Evolutionary conservation across 345 rosid genomes (phyloP).

Genomic region (Pelargonium nanum): DNA sequence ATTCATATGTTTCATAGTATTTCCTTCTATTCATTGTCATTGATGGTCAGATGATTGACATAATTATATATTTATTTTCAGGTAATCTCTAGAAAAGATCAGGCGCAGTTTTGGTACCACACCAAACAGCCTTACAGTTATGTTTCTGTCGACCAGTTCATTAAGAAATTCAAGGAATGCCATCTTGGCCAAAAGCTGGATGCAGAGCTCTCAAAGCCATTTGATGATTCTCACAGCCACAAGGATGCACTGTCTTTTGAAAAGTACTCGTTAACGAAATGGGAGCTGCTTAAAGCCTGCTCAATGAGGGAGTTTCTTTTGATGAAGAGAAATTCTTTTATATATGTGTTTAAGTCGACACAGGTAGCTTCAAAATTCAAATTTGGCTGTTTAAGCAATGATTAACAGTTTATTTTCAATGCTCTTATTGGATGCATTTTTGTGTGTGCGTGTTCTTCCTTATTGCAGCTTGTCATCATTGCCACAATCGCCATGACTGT

Average conservation of each 20-base stretch:
- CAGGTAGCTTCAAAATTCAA: conserved; percentile 25
- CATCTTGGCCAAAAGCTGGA: conserved; percentile 22
- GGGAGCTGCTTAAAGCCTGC: conserved; percentile 53
- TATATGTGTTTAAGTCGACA: conserved; percentile 38
- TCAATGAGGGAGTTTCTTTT: conserved; percentile 49
- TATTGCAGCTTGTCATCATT: conserved; percentile 34
- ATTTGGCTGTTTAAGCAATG: no score
- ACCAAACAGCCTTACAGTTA: conserved; percentile 23
- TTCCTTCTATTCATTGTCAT: no score
- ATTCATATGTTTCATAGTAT: no score
- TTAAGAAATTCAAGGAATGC: conserved; percentile 27
- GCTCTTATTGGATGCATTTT: neutral
- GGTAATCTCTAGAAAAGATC: conserved; percentile 63
- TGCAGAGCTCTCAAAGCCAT: conserved; percentile 26
- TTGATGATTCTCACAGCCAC: conserved; percentile 26
- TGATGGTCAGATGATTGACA: no score
- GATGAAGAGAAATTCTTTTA: conserved; percentile 51
- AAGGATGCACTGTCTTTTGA: conserved; percentile 30
- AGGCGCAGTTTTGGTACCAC: conserved; percentile 42
- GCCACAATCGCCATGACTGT: conserved; percentile 52
- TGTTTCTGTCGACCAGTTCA: conserved; percentile 30
- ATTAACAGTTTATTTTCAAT: neutral
- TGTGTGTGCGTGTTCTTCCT: neutral
- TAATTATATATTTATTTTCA: conserved; percentile 1
- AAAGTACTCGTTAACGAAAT: conserved; percentile 32